Evolutionary conservation across 257 asterid genomes (phyloP), one percentile per base, ranked within the genome.

Genomic region (Solanum boliviense): DNA sequence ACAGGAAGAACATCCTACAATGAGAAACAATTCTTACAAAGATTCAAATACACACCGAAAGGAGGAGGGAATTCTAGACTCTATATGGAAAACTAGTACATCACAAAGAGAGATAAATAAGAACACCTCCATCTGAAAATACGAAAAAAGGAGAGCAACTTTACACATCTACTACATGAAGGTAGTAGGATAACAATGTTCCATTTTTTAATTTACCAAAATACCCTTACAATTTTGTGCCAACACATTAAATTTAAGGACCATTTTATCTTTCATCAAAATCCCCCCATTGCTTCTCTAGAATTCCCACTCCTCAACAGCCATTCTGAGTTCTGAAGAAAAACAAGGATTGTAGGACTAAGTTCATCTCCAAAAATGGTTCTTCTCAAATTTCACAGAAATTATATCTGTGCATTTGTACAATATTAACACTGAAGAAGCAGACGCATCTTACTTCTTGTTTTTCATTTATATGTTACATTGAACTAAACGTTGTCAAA

Each of bases 1-100:
- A 94, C 91, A 83, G 99, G 98, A 67, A 97, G 95, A 93, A 95
- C 89, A 85, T 96, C 98, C 99, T 97, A 95, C 90, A 89, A 88
- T 20, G 86, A 32, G 71, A 81, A 46, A 81, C 70, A 46, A 46
- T 18, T 48, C 44, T 13, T 82, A 31, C 20, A 13, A 48, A 82
- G 44, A 16, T 20, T 46, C 86, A 82, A 29, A 31, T 82, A 52
- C 71, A 82, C 68, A 18, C 86, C 7, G 3, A 48, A 29, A 82
- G 31, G 18, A 18, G 70, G 41, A 31, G 29, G 86, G 70, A 48
- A 82, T 82, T 20, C 71, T 48, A 82, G 86, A 21, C 44, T 48
- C 20, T 46, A 31, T 46, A 46, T 46, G 68, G 85, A 46, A 46
- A 81, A 29, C 68, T 13, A 13, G 41, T 5, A 81, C 39, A 82